phyloP scores from a whole-genome alignment of 2,329 filamentous ascomycete genomes.

The Diaporthe caulivora region DNA sequence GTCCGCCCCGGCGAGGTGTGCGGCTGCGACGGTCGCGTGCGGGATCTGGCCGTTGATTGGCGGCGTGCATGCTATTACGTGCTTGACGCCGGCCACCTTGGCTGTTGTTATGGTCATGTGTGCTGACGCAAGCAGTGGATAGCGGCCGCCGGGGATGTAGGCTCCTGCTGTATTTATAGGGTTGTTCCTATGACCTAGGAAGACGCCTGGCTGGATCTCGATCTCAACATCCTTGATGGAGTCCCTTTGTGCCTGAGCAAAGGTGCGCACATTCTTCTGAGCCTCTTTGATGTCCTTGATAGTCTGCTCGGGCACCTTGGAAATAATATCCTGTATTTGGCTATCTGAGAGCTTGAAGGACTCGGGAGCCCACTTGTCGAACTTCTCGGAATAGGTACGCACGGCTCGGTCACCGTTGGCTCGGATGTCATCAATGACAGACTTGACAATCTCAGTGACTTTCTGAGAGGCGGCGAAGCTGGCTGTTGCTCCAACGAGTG shows the following conservation, averaged over 20 bases:
- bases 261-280: constrained; percentile 61
- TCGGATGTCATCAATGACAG: constrained; percentile 61
- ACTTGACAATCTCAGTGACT: constrained; percentile 54
- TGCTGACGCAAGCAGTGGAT: constrained; percentile 64
- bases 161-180: constrained; percentile 60
- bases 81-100: constrained; percentile 64
- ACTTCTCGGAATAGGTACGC: constrained; percentile 62
- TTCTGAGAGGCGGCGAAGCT: constrained; percentile 35
- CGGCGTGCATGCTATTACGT: constrained; percentile 64
- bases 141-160: constrained; percentile 65
- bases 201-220: constrained; percentile 62
- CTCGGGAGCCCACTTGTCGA: constrained; percentile 64
- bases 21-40: constrained; percentile 61
- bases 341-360: constrained; percentile 60
- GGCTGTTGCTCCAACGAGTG: constrained; percentile 33
- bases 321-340: constrained; percentile 60
- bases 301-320: constrained; percentile 57
- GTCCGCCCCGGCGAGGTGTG: constrained; percentile 62
- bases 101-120: constrained; percentile 69
- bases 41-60: constrained; percentile 63
- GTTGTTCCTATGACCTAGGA: constrained; percentile 63
- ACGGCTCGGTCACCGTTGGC: constrained; percentile 62
- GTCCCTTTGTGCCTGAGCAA: constrained; percentile 60
- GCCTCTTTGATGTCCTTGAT: constrained; percentile 55
- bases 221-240: constrained; percentile 63